Percentiles rank a stretch among this genome's conserved stretches.
These are phyloP conservation scores for Pichia sp. DNA, from an alignment of 1,139 yeast species.

Conservation along the genomic window DNA sequence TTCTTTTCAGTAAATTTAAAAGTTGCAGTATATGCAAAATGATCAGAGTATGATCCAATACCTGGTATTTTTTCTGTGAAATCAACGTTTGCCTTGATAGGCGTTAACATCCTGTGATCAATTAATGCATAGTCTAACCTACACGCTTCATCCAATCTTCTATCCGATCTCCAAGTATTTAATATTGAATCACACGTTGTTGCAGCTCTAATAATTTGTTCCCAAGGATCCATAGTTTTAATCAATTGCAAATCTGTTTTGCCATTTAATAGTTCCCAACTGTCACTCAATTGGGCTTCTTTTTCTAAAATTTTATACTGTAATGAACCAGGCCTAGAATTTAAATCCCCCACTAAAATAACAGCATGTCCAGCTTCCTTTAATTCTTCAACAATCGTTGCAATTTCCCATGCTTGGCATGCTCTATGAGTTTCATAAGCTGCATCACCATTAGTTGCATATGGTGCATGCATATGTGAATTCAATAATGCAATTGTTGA, in stretches of 20 bases:
- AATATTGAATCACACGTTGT: constrained; percentile 83
- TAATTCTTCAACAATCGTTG: constrained; percentile 57
- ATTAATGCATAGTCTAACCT: constrained; percentile 85
- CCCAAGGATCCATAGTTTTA: constrained; percentile 49
- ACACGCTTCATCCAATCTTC: constrained; percentile 70
- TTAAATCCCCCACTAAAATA: constrained; percentile 87
- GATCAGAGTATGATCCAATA: constrained; percentile 78
- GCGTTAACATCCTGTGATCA: constrained; percentile 47
- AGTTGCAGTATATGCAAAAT: constrained; percentile 77
- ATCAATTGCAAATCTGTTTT: constrained; percentile 36
- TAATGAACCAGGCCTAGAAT: constrained; percentile 79
- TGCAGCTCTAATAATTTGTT: constrained; percentile 70
- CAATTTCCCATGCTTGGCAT: constrained; percentile 94
- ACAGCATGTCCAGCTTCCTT: constrained; percentile 75
- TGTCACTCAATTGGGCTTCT: constrained; percentile 67
- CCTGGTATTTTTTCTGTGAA: constrained; percentile 64
- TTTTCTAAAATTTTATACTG: constrained; percentile 69
- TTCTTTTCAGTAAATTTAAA: constrained; percentile 25
- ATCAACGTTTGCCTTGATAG: constrained; percentile 56
- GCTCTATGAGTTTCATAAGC: constrained; percentile 87
- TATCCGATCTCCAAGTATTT: constrained; percentile 75
- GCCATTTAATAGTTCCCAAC: constrained; percentile 72
- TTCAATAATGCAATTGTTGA: constrained; percentile 72
- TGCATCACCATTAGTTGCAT: constrained; percentile 74
- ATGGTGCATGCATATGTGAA: constrained; percentile 98